These are phyloP conservation scores for Mrakia blollopis DNA, from an alignment of 768 basidiomycete species.

Conservation along the genomic window DNA sequence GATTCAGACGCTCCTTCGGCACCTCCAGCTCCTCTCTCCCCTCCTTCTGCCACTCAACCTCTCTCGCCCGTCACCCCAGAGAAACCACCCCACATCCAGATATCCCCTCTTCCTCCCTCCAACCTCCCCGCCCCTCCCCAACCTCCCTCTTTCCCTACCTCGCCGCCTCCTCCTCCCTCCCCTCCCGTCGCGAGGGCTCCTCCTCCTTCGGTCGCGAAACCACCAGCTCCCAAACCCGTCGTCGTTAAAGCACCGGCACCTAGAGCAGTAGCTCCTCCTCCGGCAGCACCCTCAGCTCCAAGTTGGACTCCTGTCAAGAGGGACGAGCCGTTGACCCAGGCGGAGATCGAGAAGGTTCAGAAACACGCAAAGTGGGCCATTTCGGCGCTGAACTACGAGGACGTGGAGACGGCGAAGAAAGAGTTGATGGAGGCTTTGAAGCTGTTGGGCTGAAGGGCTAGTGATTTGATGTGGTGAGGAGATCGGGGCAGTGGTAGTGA, in stretches of 20 bases:
- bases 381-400: slow-evolving; percentile 93
- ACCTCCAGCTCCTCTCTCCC: slow-evolving; percentile 35
- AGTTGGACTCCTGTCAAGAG: slow-evolving; percentile 36
- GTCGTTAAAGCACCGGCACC: slow-evolving; percentile 32
- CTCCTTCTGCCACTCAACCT: slow-evolving; percentile 28
- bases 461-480: no score
- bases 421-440: slow-evolving; percentile 72
- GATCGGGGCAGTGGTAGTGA: no score
- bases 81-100: slow-evolving; percentile 17
- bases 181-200: no score
- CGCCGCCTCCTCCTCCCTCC: slow-evolving; percentile 14
- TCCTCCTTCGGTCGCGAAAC: background rate
- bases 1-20: slow-evolving; percentile 35
- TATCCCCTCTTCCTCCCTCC: slow-evolving; percentile 20
- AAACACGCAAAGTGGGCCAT: slow-evolving; percentile 91
- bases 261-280: background rate
- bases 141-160: slow-evolving; percentile 34
- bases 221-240: slow-evolving; percentile 37
- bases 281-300: slow-evolving; percentile 14
- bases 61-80: slow-evolving; percentile 35
- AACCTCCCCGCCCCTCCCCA: slow-evolving; percentile 28
- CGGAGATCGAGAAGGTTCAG: slow-evolving; percentile 66
- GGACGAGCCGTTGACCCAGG: slow-evolving; percentile 36
- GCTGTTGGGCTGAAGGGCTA: slow-evolving; percentile 39
- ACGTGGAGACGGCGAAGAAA: slow-evolving; percentile 74